phyloP scores from a whole-genome alignment of 208 protist species.

The Trypanosoma melophagium region DNA sequence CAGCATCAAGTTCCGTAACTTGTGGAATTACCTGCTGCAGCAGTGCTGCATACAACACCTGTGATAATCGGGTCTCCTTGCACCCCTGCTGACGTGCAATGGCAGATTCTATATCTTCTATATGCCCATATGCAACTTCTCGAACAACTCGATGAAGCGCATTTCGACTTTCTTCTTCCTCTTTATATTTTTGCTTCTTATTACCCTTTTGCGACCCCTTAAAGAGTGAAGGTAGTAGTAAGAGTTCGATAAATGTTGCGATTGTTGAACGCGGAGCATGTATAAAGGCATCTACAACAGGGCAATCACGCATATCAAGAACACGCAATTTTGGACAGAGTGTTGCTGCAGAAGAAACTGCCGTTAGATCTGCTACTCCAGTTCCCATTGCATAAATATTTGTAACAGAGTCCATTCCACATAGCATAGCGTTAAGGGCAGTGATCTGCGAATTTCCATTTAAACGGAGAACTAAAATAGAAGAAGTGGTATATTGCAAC shows the following conservation, averaged over 20 bases:
- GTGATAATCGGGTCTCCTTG: background rate
- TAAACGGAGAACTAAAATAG: constrained; percentile 37
- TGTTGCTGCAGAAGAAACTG: constrained; percentile 21
- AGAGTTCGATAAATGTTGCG: constrained; percentile 18
- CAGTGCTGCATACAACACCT: constrained; percentile 44
- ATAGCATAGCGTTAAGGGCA: constrained; percentile 52
- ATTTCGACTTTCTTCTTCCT: background rate
- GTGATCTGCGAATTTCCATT: constrained; percentile 45
- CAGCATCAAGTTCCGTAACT: constrained; percentile 31
- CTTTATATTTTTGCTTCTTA: background rate
- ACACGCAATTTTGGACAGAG: constrained; percentile 21
- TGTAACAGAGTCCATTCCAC: constrained; percentile 23
- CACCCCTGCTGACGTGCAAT: background rate
- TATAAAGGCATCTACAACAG: constrained; percentile 20
- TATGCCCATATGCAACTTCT: constrained; percentile 22
- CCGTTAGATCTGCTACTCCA: constrained; percentile 22
- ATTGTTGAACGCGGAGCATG: constrained; percentile 15
- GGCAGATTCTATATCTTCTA: constrained; percentile 17
- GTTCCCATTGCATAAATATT: constrained; percentile 19
- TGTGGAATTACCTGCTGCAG: constrained; percentile 45
- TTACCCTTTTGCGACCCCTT: background rate
- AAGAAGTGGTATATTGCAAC: constrained; percentile 11
- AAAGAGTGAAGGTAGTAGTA: constrained; percentile 22
- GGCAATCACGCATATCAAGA: constrained; percentile 20
- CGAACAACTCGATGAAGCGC: constrained; percentile 4